Base-by-base conservation (phyloP, 1,284 basidiomycete genomes). In the Singerocomus inundabilis region DNA sequence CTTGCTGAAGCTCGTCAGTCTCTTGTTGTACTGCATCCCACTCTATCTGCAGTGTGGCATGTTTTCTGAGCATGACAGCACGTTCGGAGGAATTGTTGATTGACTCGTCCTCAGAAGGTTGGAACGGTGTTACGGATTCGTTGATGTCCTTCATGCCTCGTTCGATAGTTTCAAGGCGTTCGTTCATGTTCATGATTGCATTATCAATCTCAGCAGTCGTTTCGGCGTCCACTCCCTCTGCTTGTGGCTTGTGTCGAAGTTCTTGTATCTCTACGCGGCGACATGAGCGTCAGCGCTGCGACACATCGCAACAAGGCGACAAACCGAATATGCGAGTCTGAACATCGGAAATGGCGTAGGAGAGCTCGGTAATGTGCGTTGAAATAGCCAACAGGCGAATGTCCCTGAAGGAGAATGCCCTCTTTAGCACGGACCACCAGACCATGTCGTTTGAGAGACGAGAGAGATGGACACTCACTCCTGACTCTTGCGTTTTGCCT, bases 301-400 rank as follows among this genome's bases (percentile, higher is more conserved):
- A 29, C 46, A 47, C 37, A 45, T 37, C 29, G 6, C 35, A 39
- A 50, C 50, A 44, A 40, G 38, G 39, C 9, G 21, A 55, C 54
- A 46, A 65, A 90, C 89, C 89, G 61, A 91, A 91, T 64, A 91
- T 90, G 62, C 88, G 84, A 49, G 89, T 89, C 68, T 91, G 88
- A 34, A 91, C 88, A 67, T 91, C 89, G 26, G 88, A 89, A 55
- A 91, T 84, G 58, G 79, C 80, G 64, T 88, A 91, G 5, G 85
- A 86, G 36, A 91, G 76, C 64, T 91, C 88, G 12, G 88, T 91
- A 61, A 91, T 88, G 61, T 85, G 84, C 1, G 87, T 86, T n/a
- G 87, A 89, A 57, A 88, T 74, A 32, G 88, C 86, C 32, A 91
- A 72, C 37, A 88, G 65, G 44, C 80, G 84, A 37, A 91, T 73